A percentile compares a stretch with the other conserved stretches of the same genome.
Conservation (phyloP, 352 stramenopile genomes). For the Thraustotheca clavata region DNA sequence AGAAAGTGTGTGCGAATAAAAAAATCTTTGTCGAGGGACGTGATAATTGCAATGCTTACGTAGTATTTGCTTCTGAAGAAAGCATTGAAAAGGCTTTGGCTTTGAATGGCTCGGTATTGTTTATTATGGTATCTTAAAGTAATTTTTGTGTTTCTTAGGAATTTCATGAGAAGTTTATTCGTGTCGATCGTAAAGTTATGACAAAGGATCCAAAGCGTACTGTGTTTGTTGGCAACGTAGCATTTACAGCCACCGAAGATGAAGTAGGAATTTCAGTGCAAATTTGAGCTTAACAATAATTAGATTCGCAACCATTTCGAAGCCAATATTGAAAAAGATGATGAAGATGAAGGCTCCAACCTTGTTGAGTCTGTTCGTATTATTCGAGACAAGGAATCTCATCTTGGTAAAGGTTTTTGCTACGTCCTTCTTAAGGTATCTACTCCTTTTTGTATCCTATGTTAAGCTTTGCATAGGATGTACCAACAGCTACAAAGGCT, state of each 20-base stretch:
- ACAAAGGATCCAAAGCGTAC: slow-evolving; percentile 72
- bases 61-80: slow-evolving; percentile 62
- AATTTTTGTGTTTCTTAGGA: slow-evolving; percentile 23
- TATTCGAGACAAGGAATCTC: slow-evolving; percentile 82
- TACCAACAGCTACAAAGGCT: slow-evolving; percentile 55
- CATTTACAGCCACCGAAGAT: slow-evolving; percentile 76
- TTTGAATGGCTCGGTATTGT: slow-evolving; percentile 49
- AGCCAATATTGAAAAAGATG: slow-evolving; percentile 45
- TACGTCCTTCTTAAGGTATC: slow-evolving; percentile 70
- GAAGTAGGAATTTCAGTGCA: no score
- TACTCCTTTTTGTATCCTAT: no score
- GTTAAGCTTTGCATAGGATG: slow-evolving; percentile 30
- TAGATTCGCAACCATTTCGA: slow-evolving; percentile 61
- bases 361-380: slow-evolving; percentile 83
- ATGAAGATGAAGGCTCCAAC: slow-evolving; percentile 56
- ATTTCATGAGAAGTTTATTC: slow-evolving; percentile 53
- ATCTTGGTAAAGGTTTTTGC: slow-evolving; percentile 88
- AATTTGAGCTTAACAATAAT: slow-evolving; percentile 21
- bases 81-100: slow-evolving; percentile 56
- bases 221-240: slow-evolving; percentile 88
- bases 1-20: slow-evolving; percentile 86
- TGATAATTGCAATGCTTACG: slow-evolving; percentile 89
- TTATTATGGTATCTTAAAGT: neutral
- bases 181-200: slow-evolving; percentile 51
- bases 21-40: slow-evolving; percentile 78